phyloP scores from a whole-genome alignment of 768 basidiomycete genomes.

The Hirschioporus abietinus region DNA sequence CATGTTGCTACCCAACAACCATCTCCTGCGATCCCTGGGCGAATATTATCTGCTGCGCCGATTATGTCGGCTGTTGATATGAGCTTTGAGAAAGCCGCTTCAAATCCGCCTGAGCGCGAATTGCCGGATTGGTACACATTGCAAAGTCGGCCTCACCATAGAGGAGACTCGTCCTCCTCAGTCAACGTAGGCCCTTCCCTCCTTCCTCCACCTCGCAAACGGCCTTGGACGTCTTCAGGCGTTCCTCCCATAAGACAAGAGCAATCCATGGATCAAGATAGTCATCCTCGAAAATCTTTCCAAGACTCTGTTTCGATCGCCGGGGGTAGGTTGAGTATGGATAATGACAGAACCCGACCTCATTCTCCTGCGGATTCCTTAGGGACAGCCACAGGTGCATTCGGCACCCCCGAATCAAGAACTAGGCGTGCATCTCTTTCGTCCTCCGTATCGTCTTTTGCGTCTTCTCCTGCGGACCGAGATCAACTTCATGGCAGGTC shows the following conservation, averaged over 20 bases:
- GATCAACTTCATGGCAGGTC: constrained; percentile 6
- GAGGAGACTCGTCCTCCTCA: background rate
- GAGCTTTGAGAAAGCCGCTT: background rate
- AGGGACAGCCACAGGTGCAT: constrained; percentile 13
- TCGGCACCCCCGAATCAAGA: constrained; percentile 34
- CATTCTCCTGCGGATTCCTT: background rate
- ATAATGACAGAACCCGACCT: background rate
- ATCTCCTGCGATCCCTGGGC: background rate
- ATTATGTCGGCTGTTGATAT: background rate
- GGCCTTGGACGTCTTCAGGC: constrained; percentile 21
- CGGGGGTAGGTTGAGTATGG: background rate
- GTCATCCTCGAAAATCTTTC: background rate
- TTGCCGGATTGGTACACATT: background rate
- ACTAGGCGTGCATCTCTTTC: constrained; percentile 21
- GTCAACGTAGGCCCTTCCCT: constrained; percentile 13
- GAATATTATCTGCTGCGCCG: background rate
- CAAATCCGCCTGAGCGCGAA: background rate
- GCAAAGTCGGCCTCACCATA: background rate
- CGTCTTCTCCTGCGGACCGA: constrained; percentile 10
- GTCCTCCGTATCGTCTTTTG: constrained; percentile 13
- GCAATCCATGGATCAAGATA: background rate
- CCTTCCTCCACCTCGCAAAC: constrained; percentile 26
- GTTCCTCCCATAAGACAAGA: background rate
- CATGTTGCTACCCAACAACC: background rate
- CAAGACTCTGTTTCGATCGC: background rate